phyloP scores from a whole-genome alignment of 129 eudicot genomes.

The Solidago caesia region DNA sequence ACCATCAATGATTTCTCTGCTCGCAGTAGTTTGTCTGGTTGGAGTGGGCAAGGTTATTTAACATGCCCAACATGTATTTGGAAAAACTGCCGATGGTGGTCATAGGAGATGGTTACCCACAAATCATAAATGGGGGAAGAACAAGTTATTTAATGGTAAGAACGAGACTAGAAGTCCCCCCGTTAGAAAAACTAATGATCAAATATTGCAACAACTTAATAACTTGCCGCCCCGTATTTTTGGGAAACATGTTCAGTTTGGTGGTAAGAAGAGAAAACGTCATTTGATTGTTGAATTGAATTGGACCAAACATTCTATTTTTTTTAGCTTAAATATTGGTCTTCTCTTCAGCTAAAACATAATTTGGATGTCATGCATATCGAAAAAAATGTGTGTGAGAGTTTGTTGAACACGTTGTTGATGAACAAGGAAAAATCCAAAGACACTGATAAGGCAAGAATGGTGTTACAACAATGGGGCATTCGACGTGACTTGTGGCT shows the following conservation, averaged over 20 bases:
- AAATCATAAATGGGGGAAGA: too few relatives aligned
- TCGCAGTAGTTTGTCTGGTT: constrained; percentile 22
- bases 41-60: constrained; percentile 25
- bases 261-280: background rate
- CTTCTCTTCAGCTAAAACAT: background rate
- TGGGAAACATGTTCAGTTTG: background rate
- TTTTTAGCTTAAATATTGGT: background rate
- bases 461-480: background rate
- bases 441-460: background rate
- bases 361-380: background rate
- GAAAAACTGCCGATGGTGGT: background rate
- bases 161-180: too few relatives aligned
- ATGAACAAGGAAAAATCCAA: background rate
- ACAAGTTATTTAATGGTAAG: too few relatives aligned
- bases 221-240: too few relatives aligned
- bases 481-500: background rate
- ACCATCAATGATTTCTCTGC: constrained; percentile 19
- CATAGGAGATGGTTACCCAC: background rate
- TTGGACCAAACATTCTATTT: background rate
- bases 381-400: background rate
- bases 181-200: too few relatives aligned
- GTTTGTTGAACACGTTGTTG: background rate
- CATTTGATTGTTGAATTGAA: background rate
- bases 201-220: too few relatives aligned
- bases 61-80: constrained; percentile 7